These are phyloP conservation scores for Neoboletus brunneissimus DNA, from an alignment of 768 basidiomycete genomes.

Conservation along the genomic window DNA sequence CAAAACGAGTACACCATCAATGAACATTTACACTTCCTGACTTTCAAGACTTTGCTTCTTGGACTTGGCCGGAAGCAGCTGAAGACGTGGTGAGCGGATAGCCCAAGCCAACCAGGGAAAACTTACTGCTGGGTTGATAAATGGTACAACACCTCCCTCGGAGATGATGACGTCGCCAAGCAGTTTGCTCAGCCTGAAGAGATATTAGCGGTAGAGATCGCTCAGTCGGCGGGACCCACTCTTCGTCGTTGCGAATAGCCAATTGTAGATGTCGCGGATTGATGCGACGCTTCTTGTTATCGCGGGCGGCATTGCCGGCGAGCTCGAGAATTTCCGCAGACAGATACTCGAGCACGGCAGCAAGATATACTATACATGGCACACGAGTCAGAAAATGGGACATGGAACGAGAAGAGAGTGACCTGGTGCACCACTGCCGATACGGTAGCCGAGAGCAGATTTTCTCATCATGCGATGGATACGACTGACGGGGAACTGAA, in stretches of 20 bases:
- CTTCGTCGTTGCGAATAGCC: slow-evolving; percentile 93
- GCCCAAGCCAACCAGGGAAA: too few relatives aligned
- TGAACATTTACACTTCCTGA: slow-evolving; percentile 28
- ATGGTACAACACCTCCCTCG: slow-evolving; percentile 90
- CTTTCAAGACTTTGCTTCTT: slow-evolving; percentile 34
- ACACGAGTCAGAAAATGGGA: not conserved
- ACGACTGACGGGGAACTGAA: slow-evolving; percentile 89
- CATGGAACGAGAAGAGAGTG: slow-evolving; percentile 9
- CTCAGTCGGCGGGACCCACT: slow-evolving; percentile 41
- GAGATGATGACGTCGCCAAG: slow-evolving; percentile 87
- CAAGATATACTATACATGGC: slow-evolving; percentile 70
- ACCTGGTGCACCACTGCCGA: slow-evolving; percentile 88
- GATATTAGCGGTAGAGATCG: not conserved
- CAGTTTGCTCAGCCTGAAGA: slow-evolving; percentile 59
- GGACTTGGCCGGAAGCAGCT: slow-evolving; percentile 32
- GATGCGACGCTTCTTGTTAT: slow-evolving; percentile 95
- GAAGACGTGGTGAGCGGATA: not conserved
- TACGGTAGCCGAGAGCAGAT: slow-evolving; percentile 83
- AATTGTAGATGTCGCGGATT: slow-evolving; percentile 93
- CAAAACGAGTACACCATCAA: not conserved
- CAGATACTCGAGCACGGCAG: slow-evolving; percentile 89
- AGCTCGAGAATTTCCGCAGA: slow-evolving; percentile 93
- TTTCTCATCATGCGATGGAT: slow-evolving; percentile 86
- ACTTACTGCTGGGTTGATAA: slow-evolving; percentile 62
- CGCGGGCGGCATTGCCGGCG: slow-evolving; percentile 85